Base-by-base conservation (phyloP, 1,284 basidiomycete genomes). In the Cutaneotrichosporon dermatis region DNA sequence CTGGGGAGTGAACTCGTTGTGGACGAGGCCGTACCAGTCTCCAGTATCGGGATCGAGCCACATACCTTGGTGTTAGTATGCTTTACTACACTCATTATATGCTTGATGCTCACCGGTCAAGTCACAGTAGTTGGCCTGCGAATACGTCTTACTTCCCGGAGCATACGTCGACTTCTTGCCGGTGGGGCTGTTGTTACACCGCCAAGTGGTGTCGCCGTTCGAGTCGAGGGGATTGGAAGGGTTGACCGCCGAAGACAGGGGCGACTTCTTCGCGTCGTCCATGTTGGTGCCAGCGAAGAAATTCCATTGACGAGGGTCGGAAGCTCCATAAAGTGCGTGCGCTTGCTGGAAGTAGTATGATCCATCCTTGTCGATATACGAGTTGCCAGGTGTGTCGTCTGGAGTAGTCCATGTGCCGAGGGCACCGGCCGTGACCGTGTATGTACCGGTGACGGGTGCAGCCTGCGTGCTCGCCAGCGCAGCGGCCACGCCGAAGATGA, bases 31-130 rank as follows among this genome's bases (percentile, higher is more conserved):
- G 44, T 42, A 34, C 62, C 58, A 60, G 50, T 60, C 58, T 11
- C 59, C 62, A 1, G 55, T 54, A 46, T 63, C 62, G 9, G 62
- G 59, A 51, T 63, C 62, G 11, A 60, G 53, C 61, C 61, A 59
- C 2, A 57, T 15, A 2, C 56, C 59, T 6, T 40, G 8, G 39
- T 12, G 39, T 40, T 12, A 40, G 12, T 12, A 25, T 25, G 25
- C 12, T 12, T 8, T 9, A 40, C 12, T 12, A 25, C 25, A 25
- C 25, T 25, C 25, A 25, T 25, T 25, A 25, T 25, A 25, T 25
- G 25, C 25, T 25, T 25, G 25, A 25, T 25, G 25, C 25, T 25
- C 25, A 25, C 25, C 25, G 25, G 25, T 9, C 39, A 12, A 9
- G 12, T 12, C 39, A 45, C 62, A 63, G 42, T 54, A 63, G 58